Base-by-base conservation (phyloP, 2,329 filamentous ascomycete species). In the Kalmusia sp. region DNA sequence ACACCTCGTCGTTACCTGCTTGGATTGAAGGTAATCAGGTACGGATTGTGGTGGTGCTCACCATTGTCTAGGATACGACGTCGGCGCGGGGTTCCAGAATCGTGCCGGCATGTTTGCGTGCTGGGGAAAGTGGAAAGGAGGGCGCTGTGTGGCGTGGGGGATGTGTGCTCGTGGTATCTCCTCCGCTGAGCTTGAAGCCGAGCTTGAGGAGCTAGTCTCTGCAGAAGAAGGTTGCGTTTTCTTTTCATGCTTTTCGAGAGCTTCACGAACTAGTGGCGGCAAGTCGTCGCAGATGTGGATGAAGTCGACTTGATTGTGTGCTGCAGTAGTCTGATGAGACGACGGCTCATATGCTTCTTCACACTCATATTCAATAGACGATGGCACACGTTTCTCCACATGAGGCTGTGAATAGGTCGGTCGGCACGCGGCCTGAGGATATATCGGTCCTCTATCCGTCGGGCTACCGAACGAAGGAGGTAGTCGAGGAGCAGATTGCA, bases 271-370 rank as follows among this genome's bases (percentile, higher is more conserved):
- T 4, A 64, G 49, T 6, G 49, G 44, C 5, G 65, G 64, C 17
- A 62, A 61, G 14, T 65, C 54, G 6, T 67, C 64, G 17, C 61
- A 59, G 2, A 67, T 58, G 25, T 61, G 51, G 37, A 69, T 57
- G 31, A 55, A 65, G 37, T 70, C 63, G 4, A 24, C 12, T 3
- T 37, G 33, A 6, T 40, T 30, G 8, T 22, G 9, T 44, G 40
- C 17, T 30, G 48, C 17, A 5, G 38, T 9, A 25, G 8, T 21
- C 3, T 21, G 9, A 8, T 27, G 11, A 3, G 22, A 35, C 27
- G 33, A 28, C n/a, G 22, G 15, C 9, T 40, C 33, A 7, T 15
- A n/a, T 17, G 24, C 19, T 31, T 45, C 48, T 15, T 41, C 14
- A 28, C 15, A 9, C n/a, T 49, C 40, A 12, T 28, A 38, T 43